Evolutionary conservation across 106 monocot genomes (phyloP).

Genomic region (Allium fistulosum): DNA sequence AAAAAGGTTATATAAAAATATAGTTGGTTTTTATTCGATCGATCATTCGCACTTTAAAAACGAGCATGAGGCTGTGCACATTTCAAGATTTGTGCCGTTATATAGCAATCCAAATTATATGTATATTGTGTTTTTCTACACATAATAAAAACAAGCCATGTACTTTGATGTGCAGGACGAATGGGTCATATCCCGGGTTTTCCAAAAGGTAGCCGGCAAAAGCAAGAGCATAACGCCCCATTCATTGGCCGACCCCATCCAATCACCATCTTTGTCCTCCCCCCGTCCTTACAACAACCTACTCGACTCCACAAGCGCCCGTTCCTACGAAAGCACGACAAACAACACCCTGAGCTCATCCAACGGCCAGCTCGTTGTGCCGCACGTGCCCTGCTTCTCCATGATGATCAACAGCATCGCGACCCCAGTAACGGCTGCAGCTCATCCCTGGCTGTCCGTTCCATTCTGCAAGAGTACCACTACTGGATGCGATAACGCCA

Average conservation of each 20-base stretch:
- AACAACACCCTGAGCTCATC: not conserved
- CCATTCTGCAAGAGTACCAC: no score
- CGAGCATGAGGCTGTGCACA: no score
- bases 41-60: no score
- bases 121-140: no score
- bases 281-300: slow-evolving; percentile 10
- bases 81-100: no score
- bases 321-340: slow-evolving; percentile 29
- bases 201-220: slow-evolving; percentile 47
- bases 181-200: slow-evolving; percentile 82
- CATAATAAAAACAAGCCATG: no score
- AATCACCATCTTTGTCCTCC: slow-evolving; percentile 13
- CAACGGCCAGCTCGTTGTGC: no score
- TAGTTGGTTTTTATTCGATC: no score
- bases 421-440: not conserved
- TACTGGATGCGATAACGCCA: not conserved
- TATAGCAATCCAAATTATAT: no score
- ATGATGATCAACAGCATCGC: slow-evolving; percentile 8
- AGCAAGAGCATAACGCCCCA: slow-evolving; percentile 16
- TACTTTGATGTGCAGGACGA: slow-evolving; percentile 46
- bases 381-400: slow-evolving; percentile 89
- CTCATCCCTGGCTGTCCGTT: not conserved
- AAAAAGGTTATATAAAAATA: no score
- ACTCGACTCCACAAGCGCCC: slow-evolving; percentile 18
- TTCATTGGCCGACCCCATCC: not conserved